A percentile compares a stretch with the other conserved stretches of the same genome.
These are phyloP conservation scores for Aureobasidium mangrovei DNA, from an alignment of 2,329 filamentous ascomycete genomes.

Conservation along the genomic window DNA sequence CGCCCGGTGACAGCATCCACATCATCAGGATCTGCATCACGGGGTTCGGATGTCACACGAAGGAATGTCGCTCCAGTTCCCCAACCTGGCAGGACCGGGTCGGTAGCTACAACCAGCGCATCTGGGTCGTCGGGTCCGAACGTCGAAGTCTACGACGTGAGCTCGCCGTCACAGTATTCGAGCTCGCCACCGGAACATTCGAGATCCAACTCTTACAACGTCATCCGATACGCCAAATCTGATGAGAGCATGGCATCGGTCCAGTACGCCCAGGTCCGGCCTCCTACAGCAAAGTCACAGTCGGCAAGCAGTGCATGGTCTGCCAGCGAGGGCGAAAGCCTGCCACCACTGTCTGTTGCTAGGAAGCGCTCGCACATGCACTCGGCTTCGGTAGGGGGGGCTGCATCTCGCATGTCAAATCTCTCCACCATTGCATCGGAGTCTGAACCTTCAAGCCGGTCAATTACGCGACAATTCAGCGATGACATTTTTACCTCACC, in stretches of 20 bases:
- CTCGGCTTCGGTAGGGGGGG: conserved; percentile 12
- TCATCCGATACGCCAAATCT: conserved; percentile 16
- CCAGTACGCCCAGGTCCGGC: conserved; percentile 15
- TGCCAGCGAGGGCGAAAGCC: conserved; percentile 19
- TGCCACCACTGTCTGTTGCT: conserved; percentile 27
- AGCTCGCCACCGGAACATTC: conserved; percentile 7
- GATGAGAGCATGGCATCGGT: conserved; percentile 13
- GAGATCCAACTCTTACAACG: conserved; percentile 14
- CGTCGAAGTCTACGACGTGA: conserved; percentile 4
- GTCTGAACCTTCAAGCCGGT: conserved; percentile 17
- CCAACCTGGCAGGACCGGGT: background rate
- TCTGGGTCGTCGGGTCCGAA: conserved; percentile 3
- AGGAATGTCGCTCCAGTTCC: background rate
- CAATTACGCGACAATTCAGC: conserved; percentile 21
- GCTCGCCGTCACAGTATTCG: conserved; percentile 9
- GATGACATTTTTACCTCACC: conserved; percentile 9
- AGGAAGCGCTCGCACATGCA: conserved; percentile 23
- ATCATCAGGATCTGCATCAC: background rate
- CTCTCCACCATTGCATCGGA: conserved; percentile 31
- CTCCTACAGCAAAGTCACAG: conserved; percentile 13
- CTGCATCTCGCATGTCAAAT: conserved; percentile 15
- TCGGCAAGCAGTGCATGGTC: conserved; percentile 16
- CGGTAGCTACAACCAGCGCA: background rate
- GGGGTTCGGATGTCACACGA: background rate
- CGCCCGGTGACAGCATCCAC: conserved; percentile 7